These are phyloP conservation scores for Chrysosporium keratinophilum DNA, from an alignment of 2,329 filamentous ascomycete species.

Conservation along the genomic window DNA sequence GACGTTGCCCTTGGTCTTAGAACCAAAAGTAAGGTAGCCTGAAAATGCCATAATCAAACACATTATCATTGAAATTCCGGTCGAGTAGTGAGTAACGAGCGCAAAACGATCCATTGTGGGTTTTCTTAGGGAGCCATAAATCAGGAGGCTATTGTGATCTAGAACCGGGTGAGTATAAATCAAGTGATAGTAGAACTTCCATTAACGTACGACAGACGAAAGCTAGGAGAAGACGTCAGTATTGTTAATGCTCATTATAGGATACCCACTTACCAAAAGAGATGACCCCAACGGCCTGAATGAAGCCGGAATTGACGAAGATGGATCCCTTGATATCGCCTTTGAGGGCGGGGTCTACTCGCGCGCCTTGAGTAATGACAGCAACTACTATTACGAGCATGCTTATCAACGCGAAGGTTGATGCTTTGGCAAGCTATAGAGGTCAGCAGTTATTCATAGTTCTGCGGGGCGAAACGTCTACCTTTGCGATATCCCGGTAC, in stretches of 20 bases:
- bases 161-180: slow-evolving; percentile 6
- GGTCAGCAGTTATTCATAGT: slow-evolving; percentile 24
- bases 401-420: slow-evolving; percentile 80
- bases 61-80: slow-evolving; percentile 77
- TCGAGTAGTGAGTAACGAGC: slow-evolving; percentile 87
- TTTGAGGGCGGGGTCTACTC: slow-evolving; percentile 59
- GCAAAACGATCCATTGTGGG: slow-evolving; percentile 94
- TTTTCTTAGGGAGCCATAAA: slow-evolving; percentile 88
- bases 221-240: slow-evolving; percentile 37
- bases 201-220: slow-evolving; percentile 52
- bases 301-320: slow-evolving; percentile 75
- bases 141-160: slow-evolving; percentile 92
- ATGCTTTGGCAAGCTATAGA: slow-evolving; percentile 79
- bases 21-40: slow-evolving; percentile 87
- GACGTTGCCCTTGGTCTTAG: slow-evolving; percentile 85
- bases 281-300: slow-evolving; percentile 94
- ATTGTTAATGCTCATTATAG: not conserved
- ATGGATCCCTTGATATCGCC: slow-evolving; percentile 62
- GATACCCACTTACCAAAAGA: slow-evolving; percentile 63
- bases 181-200: slow-evolving; percentile 14
- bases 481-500: slow-evolving; percentile 95
- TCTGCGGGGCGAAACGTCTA: slow-evolving; percentile 31
- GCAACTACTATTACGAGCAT: slow-evolving; percentile 86
- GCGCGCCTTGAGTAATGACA: slow-evolving; percentile 70
- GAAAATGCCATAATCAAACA: slow-evolving; percentile 80